These are phyloP conservation scores for Allodekkera sacchari DNA, from an alignment of 805 yeast genomes.

Conservation along the genomic window DNA sequence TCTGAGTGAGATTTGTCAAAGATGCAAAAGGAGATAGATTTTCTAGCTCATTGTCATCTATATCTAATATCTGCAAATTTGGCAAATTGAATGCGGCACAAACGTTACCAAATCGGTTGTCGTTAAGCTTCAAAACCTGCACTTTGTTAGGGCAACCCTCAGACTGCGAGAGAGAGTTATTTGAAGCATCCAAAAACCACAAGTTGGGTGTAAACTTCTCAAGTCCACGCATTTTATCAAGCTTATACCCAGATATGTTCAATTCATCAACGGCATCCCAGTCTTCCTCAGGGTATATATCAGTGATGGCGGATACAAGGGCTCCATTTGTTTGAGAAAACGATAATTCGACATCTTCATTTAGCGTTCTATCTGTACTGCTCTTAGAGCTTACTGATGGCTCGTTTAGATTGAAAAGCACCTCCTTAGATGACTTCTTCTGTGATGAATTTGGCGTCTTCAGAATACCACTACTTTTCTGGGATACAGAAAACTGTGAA, in stretches of 20 bases:
- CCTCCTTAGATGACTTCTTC: constrained; percentile 9
- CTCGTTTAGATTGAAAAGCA: constrained; percentile 9
- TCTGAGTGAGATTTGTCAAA: constrained; percentile 34
- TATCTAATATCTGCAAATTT: constrained; percentile 35
- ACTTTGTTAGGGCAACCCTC: constrained; percentile 37
- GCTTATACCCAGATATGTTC: constrained; percentile 24
- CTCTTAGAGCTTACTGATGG: not conserved
- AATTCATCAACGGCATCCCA: constrained; percentile 36
- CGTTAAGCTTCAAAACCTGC: constrained; percentile 30
- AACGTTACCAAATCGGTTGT: constrained; percentile 33
- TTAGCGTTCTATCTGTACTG: not conserved
- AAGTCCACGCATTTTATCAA: constrained; percentile 36
- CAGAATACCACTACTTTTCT: constrained; percentile 3
- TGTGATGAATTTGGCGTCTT: constrained; percentile 1
- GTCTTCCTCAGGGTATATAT: constrained; percentile 29
- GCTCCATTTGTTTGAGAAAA: constrained; percentile 38
- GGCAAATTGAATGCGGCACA: constrained; percentile 28
- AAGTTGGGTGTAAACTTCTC: constrained; percentile 37
- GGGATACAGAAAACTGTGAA: constrained; percentile 7
- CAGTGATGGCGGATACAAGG: constrained; percentile 38
- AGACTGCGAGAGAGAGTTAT: constrained; percentile 33
- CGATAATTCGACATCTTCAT: constrained; percentile 27
- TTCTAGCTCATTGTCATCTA: constrained; percentile 29
- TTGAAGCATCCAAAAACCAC: constrained; percentile 29
- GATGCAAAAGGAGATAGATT: constrained; percentile 28